These are phyloP conservation scores for Rutidosis leptorrhynchoides DNA, from an alignment of 129 eudicot species.

Conservation along the genomic window DNA sequence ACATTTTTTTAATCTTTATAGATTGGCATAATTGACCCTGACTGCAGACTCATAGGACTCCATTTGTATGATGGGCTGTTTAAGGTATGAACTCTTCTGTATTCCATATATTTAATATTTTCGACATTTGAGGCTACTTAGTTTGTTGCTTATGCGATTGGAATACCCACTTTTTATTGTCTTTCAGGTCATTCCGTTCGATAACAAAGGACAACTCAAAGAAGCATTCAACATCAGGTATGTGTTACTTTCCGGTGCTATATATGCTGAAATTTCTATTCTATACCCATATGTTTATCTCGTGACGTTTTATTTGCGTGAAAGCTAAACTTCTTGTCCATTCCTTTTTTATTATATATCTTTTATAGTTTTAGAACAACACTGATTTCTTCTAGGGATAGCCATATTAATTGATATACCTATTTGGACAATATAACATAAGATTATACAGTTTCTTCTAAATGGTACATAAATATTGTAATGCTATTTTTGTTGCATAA, in stretches of 20 bases:
- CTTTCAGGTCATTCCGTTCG: constrained; percentile 88
- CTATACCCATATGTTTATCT: constrained; percentile 13
- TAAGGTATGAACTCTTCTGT: constrained; percentile 45
- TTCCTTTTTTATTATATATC: background rate
- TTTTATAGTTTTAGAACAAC: background rate
- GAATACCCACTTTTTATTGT: constrained; percentile 12
- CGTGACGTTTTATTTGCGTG: background rate
- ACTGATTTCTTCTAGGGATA: background rate
- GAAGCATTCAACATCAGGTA: constrained; percentile 98
- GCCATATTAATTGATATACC: background rate
- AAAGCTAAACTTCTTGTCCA: background rate
- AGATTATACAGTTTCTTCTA: background rate
- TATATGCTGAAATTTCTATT: background rate
- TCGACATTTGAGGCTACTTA: background rate
- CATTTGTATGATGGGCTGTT: constrained; percentile 93
- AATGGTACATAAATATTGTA: background rate
- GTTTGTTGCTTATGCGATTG: constrained; percentile 10
- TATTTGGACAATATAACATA: background rate
- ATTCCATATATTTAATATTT: background rate
- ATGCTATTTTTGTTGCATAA: background rate
- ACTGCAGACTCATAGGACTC: constrained; percentile 96
- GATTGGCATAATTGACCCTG: constrained; percentile 98
- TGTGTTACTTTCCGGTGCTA: constrained; percentile 2
- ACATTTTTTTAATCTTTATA: constrained; percentile 34
- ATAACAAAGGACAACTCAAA: constrained; percentile 94